Evolutionary conservation across 164 flowering plant species (phyloP), one percentile per base, ranked within the genome.

Genomic region (Cinnamomum micranthum): DNA sequence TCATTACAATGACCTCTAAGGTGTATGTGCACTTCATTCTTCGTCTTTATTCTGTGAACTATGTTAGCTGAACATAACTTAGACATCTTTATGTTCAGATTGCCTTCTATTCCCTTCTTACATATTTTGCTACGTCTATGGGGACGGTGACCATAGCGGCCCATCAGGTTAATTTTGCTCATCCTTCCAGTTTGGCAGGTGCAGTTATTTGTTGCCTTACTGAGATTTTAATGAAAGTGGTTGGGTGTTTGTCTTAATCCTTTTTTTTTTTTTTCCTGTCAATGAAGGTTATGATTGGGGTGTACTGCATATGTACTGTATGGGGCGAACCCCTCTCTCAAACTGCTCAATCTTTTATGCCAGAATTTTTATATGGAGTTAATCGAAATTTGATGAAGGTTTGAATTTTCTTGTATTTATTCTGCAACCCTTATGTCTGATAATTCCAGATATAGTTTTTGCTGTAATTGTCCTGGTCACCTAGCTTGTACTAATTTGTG

Each of bases 261-360:
- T 47, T 6, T 6, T 41, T 35, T 6, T 41, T 6, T 35, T 68
- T 75, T 55, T 73, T 25, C 1, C 1, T 71, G 68, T 76, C 47
- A 12, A 66, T 75, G 75, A n/a, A 93, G 99, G 99, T 93, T 78
- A 88, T 96, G 97, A 73, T 89, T 76, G 97, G 95, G 79, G 84
- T 86, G 35, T 80, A 66, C 72, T 65, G 87, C 75, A 86, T 91
- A 89, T 92, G 92, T 80, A 77, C 88, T 0, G 98, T 94, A 58
- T 92, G 92, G 91, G 97, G 97, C 47, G 97, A 94, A 76, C 98
- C 99, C 55, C 94, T 96, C 65, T 90, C 95, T 70, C 99, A 96
- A 87, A 92, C 99, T 55, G 99, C 99, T 24, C 98, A 96, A 77
- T 90, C 99, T 59, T 96, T 92, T 83, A 92, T 96, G 98, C 99